Evolutionary conservation across 352 stramenopile genomes (phyloP), one percentile per base, ranked within the genome.

Genomic region (Globisporangium echinulatum): DNA sequence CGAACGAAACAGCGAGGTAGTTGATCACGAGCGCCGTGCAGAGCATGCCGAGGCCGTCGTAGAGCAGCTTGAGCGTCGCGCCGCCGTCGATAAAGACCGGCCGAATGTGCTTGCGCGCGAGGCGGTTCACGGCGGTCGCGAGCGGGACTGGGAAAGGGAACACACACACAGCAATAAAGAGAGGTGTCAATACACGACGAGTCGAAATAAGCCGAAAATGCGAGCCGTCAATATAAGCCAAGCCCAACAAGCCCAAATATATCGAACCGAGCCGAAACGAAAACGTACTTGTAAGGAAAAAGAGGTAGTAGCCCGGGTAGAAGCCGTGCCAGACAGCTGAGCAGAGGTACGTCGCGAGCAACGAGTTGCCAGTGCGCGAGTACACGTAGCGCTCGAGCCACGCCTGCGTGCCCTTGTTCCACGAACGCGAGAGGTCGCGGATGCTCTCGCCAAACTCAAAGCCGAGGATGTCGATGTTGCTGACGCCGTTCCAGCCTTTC

Each of bases 271-370:
- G 25, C 25, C 25, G 25, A 25, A 25, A 25, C 25, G 25, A 17
- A 11, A 1, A 66, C 67, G 51, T 75, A 81, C 72, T 59, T 38
- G 51, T 77, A 39, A 97, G 57, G 77, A 99, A 99, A 71, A 98
- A 98, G 10, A 98, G 66, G 73, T 98, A 99, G 79, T 99, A 99
- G 13, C 96, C 96, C 9, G 96, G 95, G 69, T 99, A 99, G 64
- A 99, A 99, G n/a, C 97, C 97, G 74, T 99, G 97, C 97, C 97
- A 99, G 54, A 99, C 86, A 0, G 96, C 96, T 43, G 90, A 98
- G 47, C 97, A 82, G 7, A 89, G 87, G 77, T 99, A 99, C 19
- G 95, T 98, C 9, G 87, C 90, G 36, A 96, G 56, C 7, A 99
- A 68, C 56, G 84, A 98, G 69, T 97, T 97, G 62, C 78, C 78